Percentiles rank a stretch among this genome's conserved stretches.
Evolutionary conservation across 2,329 filamentous ascomycete species (phyloP).

Genomic region (Alternaria arbusti): DNA sequence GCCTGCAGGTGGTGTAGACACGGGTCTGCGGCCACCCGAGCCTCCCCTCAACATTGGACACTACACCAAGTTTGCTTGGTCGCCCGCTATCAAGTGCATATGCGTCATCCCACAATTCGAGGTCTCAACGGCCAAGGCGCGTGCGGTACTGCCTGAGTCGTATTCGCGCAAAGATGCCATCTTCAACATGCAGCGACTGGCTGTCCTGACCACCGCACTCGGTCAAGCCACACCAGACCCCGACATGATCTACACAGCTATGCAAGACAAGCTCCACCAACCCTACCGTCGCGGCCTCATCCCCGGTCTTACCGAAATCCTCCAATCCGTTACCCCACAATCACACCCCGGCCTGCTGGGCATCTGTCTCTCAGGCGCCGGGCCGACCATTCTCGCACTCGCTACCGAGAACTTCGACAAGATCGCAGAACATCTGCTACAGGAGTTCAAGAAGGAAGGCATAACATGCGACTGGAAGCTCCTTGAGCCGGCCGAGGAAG

Average conservation of each 20-base stretch:
- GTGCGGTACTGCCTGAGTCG: slow-evolving; percentile 79
- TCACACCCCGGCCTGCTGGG: slow-evolving; percentile 88
- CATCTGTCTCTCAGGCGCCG: slow-evolving; percentile 93
- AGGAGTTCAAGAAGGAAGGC: slow-evolving; percentile 71
- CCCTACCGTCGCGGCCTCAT: slow-evolving; percentile 92
- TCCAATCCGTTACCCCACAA: slow-evolving; percentile 86
- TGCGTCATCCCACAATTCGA: slow-evolving; percentile 96
- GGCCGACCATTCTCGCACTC: slow-evolving; percentile 91
- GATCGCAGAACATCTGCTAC: slow-evolving; percentile 81
- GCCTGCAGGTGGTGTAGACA: slow-evolving; percentile 89
- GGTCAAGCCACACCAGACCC: slow-evolving; percentile 90
- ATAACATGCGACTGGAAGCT: slow-evolving; percentile 87
- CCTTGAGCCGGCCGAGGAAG: slow-evolving; percentile 83
- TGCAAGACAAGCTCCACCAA: slow-evolving; percentile 99
- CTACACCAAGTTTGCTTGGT: slow-evolving; percentile 95
- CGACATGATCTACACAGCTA: slow-evolving; percentile 93
- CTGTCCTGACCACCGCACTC: slow-evolving; percentile 85
- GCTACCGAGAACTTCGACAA: slow-evolving; percentile 88
- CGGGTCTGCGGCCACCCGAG: slow-evolving; percentile 81
- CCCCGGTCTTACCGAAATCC: slow-evolving; percentile 87
- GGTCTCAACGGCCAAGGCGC: slow-evolving; percentile 90
- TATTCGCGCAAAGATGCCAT: slow-evolving; percentile 87
- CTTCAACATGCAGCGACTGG: slow-evolving; percentile 95
- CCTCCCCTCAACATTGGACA: slow-evolving; percentile 94
- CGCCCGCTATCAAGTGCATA: slow-evolving; percentile 92